Percentiles rank a stretch among this genome's conserved stretches.
These are phyloP conservation scores for Herpetomonas tarakana DNA, from an alignment of 208 protist genomes.

Conservation along the genomic window DNA sequence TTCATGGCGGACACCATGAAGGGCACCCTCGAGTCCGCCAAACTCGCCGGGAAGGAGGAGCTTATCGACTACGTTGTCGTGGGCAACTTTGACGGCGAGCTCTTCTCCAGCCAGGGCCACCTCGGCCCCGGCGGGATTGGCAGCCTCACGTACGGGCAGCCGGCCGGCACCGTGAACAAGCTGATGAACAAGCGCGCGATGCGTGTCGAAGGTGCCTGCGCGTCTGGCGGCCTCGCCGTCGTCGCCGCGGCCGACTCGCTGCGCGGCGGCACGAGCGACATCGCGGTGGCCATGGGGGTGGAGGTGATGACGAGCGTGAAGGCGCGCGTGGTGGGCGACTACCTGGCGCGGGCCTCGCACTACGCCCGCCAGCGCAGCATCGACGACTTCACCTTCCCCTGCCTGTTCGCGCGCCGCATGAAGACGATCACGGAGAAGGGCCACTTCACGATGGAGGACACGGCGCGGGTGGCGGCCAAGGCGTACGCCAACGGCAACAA, in stretches of 20 bases:
- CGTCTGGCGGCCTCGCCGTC: slow-evolving; percentile 83
- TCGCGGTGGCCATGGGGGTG: slow-evolving; percentile 76
- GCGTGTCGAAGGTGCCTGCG: slow-evolving; percentile 90
- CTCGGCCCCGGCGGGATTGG: slow-evolving; percentile 75
- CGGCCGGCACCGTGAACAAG: slow-evolving; percentile 22
- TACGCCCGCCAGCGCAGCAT: slow-evolving; percentile 81
- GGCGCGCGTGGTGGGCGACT: slow-evolving; percentile 80
- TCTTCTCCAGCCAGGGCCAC: slow-evolving; percentile 89
- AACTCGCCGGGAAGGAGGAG: slow-evolving; percentile 41
- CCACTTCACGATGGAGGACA: slow-evolving; percentile 87
- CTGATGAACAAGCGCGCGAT: slow-evolving; percentile 71
- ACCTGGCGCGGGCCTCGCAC: slow-evolving; percentile 87
- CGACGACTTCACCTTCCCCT: slow-evolving; percentile 94
- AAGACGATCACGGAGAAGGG: slow-evolving; percentile 65
- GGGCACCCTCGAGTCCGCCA: slow-evolving; percentile 48
- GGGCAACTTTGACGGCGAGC: slow-evolving; percentile 87
- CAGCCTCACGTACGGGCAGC: slow-evolving; percentile 23
- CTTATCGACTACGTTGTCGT: slow-evolving; percentile 74
- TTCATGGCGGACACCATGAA: slow-evolving; percentile 56
- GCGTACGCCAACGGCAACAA: slow-evolving; percentile 85
- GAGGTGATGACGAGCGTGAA: slow-evolving; percentile 88
- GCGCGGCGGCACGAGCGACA: slow-evolving; percentile 55
- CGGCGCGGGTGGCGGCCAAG: slow-evolving; percentile 84
- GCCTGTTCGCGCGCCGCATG: slow-evolving; percentile 86
- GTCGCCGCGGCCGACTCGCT: slow-evolving; percentile 50